Evolutionary conservation across 805 yeast genomes (phyloP).

Genomic region (Candida corydali): DNA sequence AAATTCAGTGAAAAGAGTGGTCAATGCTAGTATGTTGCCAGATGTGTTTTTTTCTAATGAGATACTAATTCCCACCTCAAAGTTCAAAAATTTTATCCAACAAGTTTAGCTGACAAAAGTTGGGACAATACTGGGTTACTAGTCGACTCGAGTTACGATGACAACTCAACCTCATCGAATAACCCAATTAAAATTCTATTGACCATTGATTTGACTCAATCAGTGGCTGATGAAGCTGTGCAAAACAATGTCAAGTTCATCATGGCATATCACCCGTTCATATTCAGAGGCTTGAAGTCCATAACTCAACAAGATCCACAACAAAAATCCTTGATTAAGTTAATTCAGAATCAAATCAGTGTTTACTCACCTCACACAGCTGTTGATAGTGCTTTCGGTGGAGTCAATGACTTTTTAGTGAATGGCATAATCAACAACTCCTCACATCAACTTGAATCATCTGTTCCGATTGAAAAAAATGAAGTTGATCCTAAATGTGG

Average conservation of each 20-base stretch:
- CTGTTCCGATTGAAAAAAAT: slow-evolving; percentile 44
- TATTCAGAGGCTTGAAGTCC: slow-evolving; percentile 80
- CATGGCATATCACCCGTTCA: slow-evolving; percentile 89
- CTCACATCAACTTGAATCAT: slow-evolving; percentile 21
- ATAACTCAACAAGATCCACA: slow-evolving; percentile 68
- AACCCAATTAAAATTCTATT: slow-evolving; percentile 42
- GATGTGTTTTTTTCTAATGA: neutral
- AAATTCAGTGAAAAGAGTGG: slow-evolving; percentile 39
- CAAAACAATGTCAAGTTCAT: slow-evolving; percentile 49
- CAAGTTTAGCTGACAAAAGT: slow-evolving; percentile 71
- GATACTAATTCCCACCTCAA: slow-evolving; percentile 14
- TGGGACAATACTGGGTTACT: slow-evolving; percentile 97
- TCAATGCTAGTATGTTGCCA: slow-evolving; percentile 32
- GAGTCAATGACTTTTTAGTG: slow-evolving; percentile 91
- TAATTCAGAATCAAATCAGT: slow-evolving; percentile 73
- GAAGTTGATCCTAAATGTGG: slow-evolving; percentile 55
- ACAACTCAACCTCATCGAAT: slow-evolving; percentile 4
- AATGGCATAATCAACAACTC: slow-evolving; percentile 45
- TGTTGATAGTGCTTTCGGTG: slow-evolving; percentile 86
- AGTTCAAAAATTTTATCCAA: slow-evolving; percentile 79
- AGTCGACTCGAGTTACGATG: slow-evolving; percentile 56
- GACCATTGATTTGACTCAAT: slow-evolving; percentile 79
- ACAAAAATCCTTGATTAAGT: slow-evolving; percentile 66
- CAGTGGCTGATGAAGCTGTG: slow-evolving; percentile 86
- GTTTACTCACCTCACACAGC: slow-evolving; percentile 97